Evolutionary conservation across 176 grass and related monocot genomes (phyloP), one percentile per base, ranked within the genome.

Genomic region (Hsuehochloa calcarea): DNA sequence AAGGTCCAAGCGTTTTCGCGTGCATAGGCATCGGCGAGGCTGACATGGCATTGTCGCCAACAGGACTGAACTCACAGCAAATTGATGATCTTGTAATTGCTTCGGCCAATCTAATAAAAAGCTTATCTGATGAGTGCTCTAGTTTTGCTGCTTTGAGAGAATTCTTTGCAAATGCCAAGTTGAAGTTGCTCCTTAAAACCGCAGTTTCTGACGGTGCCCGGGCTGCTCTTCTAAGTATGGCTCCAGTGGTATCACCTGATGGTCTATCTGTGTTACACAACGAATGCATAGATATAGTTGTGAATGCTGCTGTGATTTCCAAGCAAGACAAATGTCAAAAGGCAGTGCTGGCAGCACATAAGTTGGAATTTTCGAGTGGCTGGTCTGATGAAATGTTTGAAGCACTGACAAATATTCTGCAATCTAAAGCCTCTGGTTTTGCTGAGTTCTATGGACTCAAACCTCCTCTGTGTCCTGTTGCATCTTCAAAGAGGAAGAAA

Each of bases 351-450:
- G 89, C 81, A 54, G 91, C 89, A 73, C 96, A 85, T 63, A 98
- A 89, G 70, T 90, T 98, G 72, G 87, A 96, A 62, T 45, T 86
- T 85, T 75, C 72, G 56, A 89, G 77, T 85, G 87, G 82, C 37
- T 87, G 80, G 70, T 94, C 86, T 72, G 91, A 94, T 75, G 87
- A 95, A 72, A 88, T 96, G 86, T 90, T 98, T 80, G 84, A 98
- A 92, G 82, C 71, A 65, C 74, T 98, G 74, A 78, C 89, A 89
- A 89, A 81, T 78, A 87, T 80, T 72, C 88, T 98, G 72, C 89
- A 89, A 92, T 86, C 85, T 81, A 77, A 82, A 80, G 80, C 88
- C 22, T 84, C 80, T 86, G 65, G 26, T 68, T 87, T 97, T 89
- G 43, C 80, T 85, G 85, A 68, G 50, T 85, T 85, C 10, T 94